Percentiles rank a stretch among this genome's conserved stretches.
Evolutionary conservation across 1,139 yeast species (phyloP).

Genomic region (Spencermartinsiella ligniputridi): DNA sequence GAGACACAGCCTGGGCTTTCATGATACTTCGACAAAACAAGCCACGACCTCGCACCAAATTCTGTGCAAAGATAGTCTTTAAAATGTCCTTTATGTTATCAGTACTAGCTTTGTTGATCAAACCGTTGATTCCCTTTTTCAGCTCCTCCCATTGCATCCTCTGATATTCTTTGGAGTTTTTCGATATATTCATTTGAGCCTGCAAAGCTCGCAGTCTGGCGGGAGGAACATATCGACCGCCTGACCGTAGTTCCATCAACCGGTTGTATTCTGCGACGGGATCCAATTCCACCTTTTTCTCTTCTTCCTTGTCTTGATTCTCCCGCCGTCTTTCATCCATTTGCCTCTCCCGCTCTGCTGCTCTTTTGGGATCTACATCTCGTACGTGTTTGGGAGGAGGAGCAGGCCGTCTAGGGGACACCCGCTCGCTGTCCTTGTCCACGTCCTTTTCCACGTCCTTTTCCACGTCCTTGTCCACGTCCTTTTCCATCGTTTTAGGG

Average conservation of each 20-base stretch:
- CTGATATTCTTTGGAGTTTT: constrained; percentile 42
- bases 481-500: neutral
- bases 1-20: constrained; percentile 47
- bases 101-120: constrained; percentile 44
- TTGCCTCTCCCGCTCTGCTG: constrained; percentile 28
- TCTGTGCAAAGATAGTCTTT: constrained; percentile 48
- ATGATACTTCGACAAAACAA: constrained; percentile 53
- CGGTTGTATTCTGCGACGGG: constrained; percentile 38
- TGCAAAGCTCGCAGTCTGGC: constrained; percentile 44
- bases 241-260: constrained; percentile 39
- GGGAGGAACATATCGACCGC: constrained; percentile 52
- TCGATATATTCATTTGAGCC: constrained; percentile 34
- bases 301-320: constrained; percentile 9
- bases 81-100: constrained; percentile 48
- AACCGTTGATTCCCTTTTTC: constrained; percentile 44
- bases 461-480: no score
- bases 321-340: constrained; percentile 20
- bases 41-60: constrained; percentile 60
- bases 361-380: constrained; percentile 24
- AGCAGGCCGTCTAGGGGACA: neutral
- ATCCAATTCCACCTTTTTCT: constrained; percentile 16
- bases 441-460: no score
- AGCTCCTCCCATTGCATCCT: constrained; percentile 52
- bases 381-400: neutral
- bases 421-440: no score